Evolutionary conservation across 2,329 filamentous ascomycete species (phyloP), one percentile per base, ranked within the genome.

Genomic region (Biscogniauxia marginata): DNA sequence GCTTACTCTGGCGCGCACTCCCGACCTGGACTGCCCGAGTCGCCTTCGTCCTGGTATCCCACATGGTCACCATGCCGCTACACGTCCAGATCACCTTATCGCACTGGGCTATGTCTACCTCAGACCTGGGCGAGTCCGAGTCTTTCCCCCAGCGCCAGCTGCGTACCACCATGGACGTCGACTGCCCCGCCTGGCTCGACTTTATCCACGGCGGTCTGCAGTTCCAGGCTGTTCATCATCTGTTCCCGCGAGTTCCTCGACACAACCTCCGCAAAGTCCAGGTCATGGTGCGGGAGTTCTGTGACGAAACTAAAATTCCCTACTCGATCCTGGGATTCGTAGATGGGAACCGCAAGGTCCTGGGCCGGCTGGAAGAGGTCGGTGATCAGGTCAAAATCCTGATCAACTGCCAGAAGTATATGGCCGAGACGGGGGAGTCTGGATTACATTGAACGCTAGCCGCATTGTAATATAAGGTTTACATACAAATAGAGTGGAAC

Each of bases 41-140:
- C 56, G 69, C 74, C 50, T 90, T 87, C 62, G 79, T 89, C 2
- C 71, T 89, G 44, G 74, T 89, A 53, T 84, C 81, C 23, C 86
- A 90, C 70, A 79, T 85, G 49, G 72, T 86, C 66, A 87, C 86
- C 24, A 84, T 86, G 78, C 85, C 86, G 0, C 78, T 90, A 20
- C 87, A 90, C 67, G 79, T 89, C 1, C 87, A 90, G 64, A 89
- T 90, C 69, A 89, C 86, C 0, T 80, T 90, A 7, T 86, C 83
- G 1, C 87, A 90, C 72, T 90, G 87, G 77, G 87, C 84, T 57
- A 90, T 89, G 86, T 84, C 83, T 21, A 88, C 84, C 2, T 74
- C 82, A 0, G 84, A 89, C 59, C 77, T 88, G 2, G 85, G 85
- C 57, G 79, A 83, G 48, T 75, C 77, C 53, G 87, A 90, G 67